Evolutionary conservation across 2,329 filamentous ascomycete genomes (phyloP).

Genomic region (Akanthomyces uredinophilus): DNA sequence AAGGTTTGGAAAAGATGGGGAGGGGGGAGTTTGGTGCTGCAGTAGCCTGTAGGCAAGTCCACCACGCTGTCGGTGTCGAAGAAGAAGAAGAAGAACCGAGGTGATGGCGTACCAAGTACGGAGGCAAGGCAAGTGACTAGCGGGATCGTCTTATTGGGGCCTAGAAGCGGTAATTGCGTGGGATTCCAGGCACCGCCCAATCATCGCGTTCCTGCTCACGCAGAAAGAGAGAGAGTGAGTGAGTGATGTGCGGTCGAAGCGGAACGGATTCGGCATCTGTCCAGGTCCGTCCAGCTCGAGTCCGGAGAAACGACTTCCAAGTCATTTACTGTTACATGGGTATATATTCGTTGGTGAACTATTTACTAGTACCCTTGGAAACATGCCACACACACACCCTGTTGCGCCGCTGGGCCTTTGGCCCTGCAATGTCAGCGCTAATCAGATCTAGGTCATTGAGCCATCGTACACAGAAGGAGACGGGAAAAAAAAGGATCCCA

Average conservation of each 20-base stretch:
- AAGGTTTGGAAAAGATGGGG: neutral
- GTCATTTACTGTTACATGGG: neutral
- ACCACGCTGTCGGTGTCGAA: neutral
- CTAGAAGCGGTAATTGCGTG: neutral
- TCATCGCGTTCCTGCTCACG: neutral
- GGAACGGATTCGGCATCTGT: neutral
- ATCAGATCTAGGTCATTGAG: neutral
- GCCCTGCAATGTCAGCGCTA: neutral
- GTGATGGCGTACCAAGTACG: neutral
- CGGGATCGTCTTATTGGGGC: neutral
- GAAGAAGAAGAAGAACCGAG: neutral
- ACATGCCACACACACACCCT: too few relatives aligned
- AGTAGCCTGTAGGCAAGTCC: too few relatives aligned
- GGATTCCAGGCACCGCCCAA: conserved; percentile 9
- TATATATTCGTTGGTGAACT: neutral
- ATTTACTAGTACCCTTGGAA: too few relatives aligned
- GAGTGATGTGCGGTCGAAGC: neutral
- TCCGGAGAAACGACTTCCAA: neutral
- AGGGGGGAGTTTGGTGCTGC: too few relatives aligned
- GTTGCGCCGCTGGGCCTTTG: neutral
- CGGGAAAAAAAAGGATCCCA: neutral
- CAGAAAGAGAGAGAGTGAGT: neutral
- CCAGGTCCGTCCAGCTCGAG: neutral
- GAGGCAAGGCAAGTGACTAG: neutral
- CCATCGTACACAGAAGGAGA: too few relatives aligned